Conservation (phyloP, 805 yeast genomes). For the fission yeast (Schizosaccharomyces pombe) region DNA sequence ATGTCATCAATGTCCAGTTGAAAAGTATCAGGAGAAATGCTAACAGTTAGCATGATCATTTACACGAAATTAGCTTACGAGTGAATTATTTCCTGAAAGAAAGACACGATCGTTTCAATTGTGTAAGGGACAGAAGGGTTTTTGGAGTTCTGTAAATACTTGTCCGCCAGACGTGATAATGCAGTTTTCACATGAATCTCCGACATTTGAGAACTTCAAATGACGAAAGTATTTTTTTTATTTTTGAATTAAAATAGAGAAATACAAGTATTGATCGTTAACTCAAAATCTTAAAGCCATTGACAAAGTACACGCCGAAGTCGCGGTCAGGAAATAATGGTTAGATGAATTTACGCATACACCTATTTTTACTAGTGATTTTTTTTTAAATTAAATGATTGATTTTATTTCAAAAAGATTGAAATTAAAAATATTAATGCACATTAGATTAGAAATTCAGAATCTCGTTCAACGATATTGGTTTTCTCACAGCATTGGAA, state of each 20-base stretch:
- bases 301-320: too few species aligned
- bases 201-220: neutral
- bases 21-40: neutral
- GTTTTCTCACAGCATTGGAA: conserved; percentile 66
- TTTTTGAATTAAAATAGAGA: too few species aligned
- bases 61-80: neutral
- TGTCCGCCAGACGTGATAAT: neutral
- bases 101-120: neutral
- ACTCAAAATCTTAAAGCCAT: too few species aligned
- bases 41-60: neutral
- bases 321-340: too few species aligned
- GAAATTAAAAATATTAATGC: neutral
- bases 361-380: neutral
- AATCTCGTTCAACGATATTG: conserved; percentile 20
- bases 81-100: neutral
- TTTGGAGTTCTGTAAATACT: neutral
- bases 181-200: neutral
- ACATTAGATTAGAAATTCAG: neutral
- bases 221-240: neutral
- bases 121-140: neutral
- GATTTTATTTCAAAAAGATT: neutral
- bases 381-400: too few species aligned
- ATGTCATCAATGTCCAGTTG: neutral
- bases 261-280: too few species aligned
- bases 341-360: too few species aligned